Evolutionary conservation across 73 alveolate genomes (phyloP), one percentile per base, ranked within the genome.

Genomic region (Symbiodinium natans): DNA sequence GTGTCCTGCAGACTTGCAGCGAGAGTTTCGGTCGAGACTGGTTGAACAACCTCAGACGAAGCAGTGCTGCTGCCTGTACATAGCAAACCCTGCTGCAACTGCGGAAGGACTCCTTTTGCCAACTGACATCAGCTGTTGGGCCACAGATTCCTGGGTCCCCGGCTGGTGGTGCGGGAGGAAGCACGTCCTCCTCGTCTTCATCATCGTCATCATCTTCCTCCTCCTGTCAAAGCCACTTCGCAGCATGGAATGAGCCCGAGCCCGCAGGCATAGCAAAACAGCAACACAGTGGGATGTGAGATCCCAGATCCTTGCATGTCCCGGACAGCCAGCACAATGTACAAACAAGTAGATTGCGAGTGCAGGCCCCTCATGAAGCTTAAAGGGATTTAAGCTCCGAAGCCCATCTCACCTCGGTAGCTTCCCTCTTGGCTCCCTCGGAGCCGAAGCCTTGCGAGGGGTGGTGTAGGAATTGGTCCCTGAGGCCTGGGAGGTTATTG

Each of bases 191-290:
- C 54, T 90, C 97, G 40, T 90, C 97, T 2, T 90, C 97, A 10
- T 90, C 97, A 0, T 73, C 97, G 74, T 90, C 97, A 25, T 90
- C 97, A n/a, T 90, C 97, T 6, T 90, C 97, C 41, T 90, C 97
- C 21, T 90, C 97, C 94, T 87, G 63, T 39, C 21, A 13, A 33
- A 71, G 17, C 10, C 10, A 15, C 83, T 8, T 21, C 1, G 21
- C 10, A 29, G 41, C 33, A 71, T 13, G 59, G 59, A 46, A 46
- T 46, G 6, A 46, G 75, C 1, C 27, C 31, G 75, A 29, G 27
- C 27, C 17, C 1, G 31, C 17, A 21, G 75, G 27, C 75, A 56
- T 56, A 56, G 31, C 75, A 56, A 21, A 29, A 56, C 75, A 56
- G 17, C 1, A 0, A 56, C 17, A 21, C 31, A 56, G 3, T 21